Evolutionary conservation across 768 basidiomycete genomes (phyloP).

Genomic region (Suillus spraguei): DNA sequence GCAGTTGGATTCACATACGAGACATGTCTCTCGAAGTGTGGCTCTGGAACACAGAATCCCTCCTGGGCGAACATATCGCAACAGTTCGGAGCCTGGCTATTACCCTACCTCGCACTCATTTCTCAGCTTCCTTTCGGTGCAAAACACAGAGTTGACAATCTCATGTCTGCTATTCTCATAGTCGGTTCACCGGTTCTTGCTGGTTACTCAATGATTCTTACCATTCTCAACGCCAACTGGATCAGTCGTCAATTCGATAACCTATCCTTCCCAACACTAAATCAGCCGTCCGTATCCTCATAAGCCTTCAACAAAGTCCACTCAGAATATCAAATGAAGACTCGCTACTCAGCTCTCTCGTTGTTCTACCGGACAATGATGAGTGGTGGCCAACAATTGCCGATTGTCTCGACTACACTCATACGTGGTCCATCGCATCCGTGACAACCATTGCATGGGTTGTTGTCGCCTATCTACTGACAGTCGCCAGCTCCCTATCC

Average conservation of each 20-base stretch:
- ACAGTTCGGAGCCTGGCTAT: slow-evolving; percentile 46
- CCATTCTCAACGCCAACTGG: slow-evolving; percentile 48
- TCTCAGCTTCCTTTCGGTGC: slow-evolving; percentile 52
- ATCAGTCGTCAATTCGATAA: slow-evolving; percentile 35
- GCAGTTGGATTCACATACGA: slow-evolving; percentile 14
- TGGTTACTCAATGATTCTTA: slow-evolving; percentile 48
- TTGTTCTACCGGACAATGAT: slow-evolving; percentile 45
- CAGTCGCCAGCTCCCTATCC: slow-evolving; percentile 34
- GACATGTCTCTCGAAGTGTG: slow-evolving; percentile 18
- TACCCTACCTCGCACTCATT: slow-evolving; percentile 52
- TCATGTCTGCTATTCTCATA: slow-evolving; percentile 45
- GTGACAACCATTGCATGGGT: slow-evolving; percentile 46
- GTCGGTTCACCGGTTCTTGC: slow-evolving; percentile 49
- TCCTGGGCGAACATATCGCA: slow-evolving; percentile 30
- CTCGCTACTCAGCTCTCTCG: slow-evolving; percentile 40
- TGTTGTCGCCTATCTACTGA: slow-evolving; percentile 44
- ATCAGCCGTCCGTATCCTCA: slow-evolving; percentile 37
- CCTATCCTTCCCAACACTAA: slow-evolving; percentile 26
- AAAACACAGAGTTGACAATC: slow-evolving; percentile 40
- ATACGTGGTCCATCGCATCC: slow-evolving; percentile 44
- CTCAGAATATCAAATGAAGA: slow-evolving; percentile 32
- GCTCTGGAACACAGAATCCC: slow-evolving; percentile 15
- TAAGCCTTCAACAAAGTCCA: slow-evolving; percentile 45
- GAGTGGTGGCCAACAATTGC: slow-evolving; percentile 42
- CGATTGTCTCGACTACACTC: slow-evolving; percentile 37